Percentiles rank a stretch among this genome's conserved stretches.
These are phyloP conservation scores for Tuctoria greenei DNA, from an alignment of 176 grass and related monocot genomes.

Conservation along the genomic window DNA sequence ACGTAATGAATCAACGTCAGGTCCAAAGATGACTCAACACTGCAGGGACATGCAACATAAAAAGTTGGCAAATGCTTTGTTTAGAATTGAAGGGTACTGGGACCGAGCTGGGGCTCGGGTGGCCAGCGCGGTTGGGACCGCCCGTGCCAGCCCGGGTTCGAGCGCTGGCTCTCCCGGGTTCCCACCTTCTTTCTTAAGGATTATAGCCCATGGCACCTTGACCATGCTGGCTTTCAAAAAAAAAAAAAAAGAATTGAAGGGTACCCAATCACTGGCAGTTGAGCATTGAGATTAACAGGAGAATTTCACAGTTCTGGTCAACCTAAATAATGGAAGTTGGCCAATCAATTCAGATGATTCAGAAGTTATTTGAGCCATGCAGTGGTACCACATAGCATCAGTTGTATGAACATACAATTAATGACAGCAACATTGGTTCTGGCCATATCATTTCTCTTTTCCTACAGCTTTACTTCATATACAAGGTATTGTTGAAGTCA, in stretches of 20 bases:
- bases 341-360: conserved; percentile 26
- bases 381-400: conserved; percentile 16
- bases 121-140: too few species aligned
- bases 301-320: background rate
- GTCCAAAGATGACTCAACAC: background rate
- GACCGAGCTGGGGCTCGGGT: too few species aligned
- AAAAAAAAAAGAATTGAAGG: background rate
- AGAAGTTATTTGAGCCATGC: background rate
- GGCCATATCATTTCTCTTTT: conserved; percentile 26
- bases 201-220: too few species aligned
- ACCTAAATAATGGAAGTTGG: background rate
- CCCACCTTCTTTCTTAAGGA: too few species aligned
- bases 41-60: background rate
- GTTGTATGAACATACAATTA: conserved; percentile 34
- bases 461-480: conserved; percentile 30
- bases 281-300: background rate
- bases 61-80: background rate
- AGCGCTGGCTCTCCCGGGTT: too few species aligned
- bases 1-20: background rate
- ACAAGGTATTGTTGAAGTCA: conserved; percentile 26
- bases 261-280: background rate
- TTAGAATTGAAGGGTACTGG: background rate
- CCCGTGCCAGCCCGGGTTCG: too few species aligned
- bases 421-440: conserved; percentile 31
- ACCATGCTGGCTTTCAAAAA: too few species aligned